Percentiles rank a stretch among this genome's conserved stretches.
phyloP scores from a whole-genome alignment of 768 basidiomycete genomes.

The Collybia mongolica region DNA sequence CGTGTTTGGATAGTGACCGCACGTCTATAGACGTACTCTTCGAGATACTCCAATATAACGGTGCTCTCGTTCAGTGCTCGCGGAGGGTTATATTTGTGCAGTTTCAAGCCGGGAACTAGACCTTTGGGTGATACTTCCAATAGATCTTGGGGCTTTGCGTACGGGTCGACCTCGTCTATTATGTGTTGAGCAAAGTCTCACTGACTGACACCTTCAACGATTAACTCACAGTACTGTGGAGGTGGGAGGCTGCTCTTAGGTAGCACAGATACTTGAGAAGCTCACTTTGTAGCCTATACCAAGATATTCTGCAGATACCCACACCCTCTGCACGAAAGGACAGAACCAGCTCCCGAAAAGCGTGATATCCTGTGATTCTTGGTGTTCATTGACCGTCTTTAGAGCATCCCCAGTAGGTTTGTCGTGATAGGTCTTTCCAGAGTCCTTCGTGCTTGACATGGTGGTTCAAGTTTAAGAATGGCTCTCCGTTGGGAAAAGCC shows the following conservation, averaged over 20 bases:
- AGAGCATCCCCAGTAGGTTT: conserved; percentile 49
- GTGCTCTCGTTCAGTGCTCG: conserved; percentile 76
- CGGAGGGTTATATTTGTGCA: conserved; percentile 53
- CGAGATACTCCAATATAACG: conserved; percentile 75
- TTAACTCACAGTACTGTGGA: neutral
- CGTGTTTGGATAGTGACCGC: neutral
- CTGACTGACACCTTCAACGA: neutral
- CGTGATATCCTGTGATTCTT: conserved; percentile 49
- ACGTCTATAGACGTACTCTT: conserved; percentile 53
- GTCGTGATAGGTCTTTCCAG: conserved; percentile 34
- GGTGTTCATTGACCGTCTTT: conserved; percentile 52
- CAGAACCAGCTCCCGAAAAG: conserved; percentile 77
- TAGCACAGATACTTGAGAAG: neutral
- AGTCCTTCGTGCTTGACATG: conserved; percentile 7
- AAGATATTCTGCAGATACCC: conserved; percentile 72
- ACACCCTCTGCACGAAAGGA: conserved; percentile 81
- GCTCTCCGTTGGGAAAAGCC: too few species aligned
- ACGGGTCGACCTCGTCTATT: conserved; percentile 78
- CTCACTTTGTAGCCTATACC: conserved; percentile 68
- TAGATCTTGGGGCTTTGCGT: conserved; percentile 77
- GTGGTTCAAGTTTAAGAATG: neutral
- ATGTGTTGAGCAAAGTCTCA: neutral
- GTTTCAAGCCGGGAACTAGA: conserved; percentile 67
- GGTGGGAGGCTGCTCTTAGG: neutral
- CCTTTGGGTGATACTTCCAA: conserved; percentile 84